Evolutionary conservation across 1,284 basidiomycete genomes (phyloP).

Genomic region (Fomitiporia mediterranea): DNA sequence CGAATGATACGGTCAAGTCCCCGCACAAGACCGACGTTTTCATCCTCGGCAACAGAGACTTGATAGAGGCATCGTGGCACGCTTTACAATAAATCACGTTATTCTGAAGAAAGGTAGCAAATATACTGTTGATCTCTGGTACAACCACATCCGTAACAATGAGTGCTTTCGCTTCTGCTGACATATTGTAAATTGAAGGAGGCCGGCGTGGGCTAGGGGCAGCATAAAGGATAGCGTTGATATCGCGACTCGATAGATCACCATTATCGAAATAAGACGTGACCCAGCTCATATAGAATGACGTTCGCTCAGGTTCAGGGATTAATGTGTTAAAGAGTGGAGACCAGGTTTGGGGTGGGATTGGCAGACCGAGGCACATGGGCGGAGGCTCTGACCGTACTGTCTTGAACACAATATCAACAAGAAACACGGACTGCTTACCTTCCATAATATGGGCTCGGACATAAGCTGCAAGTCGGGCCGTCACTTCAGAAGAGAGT

Average conservation of each 20-base stretch:
- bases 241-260: background rate
- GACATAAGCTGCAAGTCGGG: background rate
- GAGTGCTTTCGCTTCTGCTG: background rate
- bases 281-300: background rate
- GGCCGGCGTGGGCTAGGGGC: background rate
- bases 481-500: background rate
- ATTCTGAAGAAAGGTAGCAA: background rate
- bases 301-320: background rate
- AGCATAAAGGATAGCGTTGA: background rate
- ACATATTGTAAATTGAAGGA: background rate
- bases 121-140: background rate
- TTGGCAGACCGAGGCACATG: background rate
- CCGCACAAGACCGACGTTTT: background rate
- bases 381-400: background rate
- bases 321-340: background rate
- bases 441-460: constrained; percentile 1
- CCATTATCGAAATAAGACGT: background rate
- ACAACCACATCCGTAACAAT: background rate
- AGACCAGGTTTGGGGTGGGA: background rate
- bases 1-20: background rate
- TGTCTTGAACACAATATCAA: background rate
- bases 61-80: background rate
- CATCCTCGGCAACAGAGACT: background rate
- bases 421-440: too few species aligned
- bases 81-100: background rate